Conservation (phyloP, 1,284 basidiomycete genomes). For the Ustilago nuda region DNA sequence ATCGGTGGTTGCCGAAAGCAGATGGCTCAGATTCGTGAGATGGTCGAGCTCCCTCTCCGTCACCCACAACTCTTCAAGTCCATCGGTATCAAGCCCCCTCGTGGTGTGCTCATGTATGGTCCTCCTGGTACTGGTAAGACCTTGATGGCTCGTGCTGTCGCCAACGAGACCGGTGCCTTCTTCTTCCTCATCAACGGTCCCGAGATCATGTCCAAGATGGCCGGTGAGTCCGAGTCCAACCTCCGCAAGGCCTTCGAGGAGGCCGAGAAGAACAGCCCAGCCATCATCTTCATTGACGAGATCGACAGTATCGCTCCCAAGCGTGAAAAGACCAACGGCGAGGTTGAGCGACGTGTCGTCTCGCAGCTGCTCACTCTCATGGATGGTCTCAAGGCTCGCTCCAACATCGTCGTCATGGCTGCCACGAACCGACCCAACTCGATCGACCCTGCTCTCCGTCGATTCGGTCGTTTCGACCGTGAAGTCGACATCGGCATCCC, state of each 20-base stretch:
- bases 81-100: slow-evolving; percentile 99
- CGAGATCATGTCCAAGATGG: slow-evolving; percentile 99
- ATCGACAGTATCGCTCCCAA: slow-evolving; percentile 99
- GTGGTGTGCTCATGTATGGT: slow-evolving; percentile 71
- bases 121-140: slow-evolving; percentile 70
- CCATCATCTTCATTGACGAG: slow-evolving; percentile 99
- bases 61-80: slow-evolving; percentile 99
- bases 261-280: slow-evolving; percentile 99
- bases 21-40: slow-evolving; percentile 98
- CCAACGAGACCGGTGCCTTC: slow-evolving; percentile 99
- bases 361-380: slow-evolving; percentile 97
- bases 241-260: slow-evolving; percentile 98
- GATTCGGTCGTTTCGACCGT: slow-evolving; percentile 98
- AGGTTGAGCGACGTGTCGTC: slow-evolving; percentile 98
- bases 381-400: slow-evolving; percentile 98
- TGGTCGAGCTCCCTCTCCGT: slow-evolving; percentile 95
- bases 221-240: slow-evolving; percentile 96
- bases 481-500: slow-evolving; percentile 99
- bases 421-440: slow-evolving; percentile 99
- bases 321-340: slow-evolving; percentile 99
- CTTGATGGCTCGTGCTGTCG: slow-evolving; percentile 96
- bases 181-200: slow-evolving; percentile 99
- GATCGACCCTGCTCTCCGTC: slow-evolving; percentile 96
- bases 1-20: slow-evolving; percentile 99
- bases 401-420: slow-evolving; percentile 99